Percentiles rank a stretch among this genome's conserved stretches.
Conservation (phyloP, 2,329 filamentous ascomycete genomes). For the Diaporthe citrichinensis region DNA sequence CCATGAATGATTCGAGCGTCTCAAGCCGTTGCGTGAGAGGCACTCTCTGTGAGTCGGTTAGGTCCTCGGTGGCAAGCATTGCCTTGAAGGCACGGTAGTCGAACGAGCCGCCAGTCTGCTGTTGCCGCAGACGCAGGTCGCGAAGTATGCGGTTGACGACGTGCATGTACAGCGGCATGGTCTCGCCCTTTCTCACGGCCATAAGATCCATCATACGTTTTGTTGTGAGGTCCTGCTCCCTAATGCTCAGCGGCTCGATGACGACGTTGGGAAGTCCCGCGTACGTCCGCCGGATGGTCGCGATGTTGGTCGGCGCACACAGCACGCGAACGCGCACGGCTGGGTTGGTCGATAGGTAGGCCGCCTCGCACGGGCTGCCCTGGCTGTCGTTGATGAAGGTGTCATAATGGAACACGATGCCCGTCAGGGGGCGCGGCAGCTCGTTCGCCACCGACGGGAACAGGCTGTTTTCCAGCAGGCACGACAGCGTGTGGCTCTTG, state of each 20-base stretch:
- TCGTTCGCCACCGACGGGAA: conserved; percentile 59
- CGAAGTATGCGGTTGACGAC: conserved; percentile 69
- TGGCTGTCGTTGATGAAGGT: conserved; percentile 63
- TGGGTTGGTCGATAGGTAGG: conserved; percentile 62
- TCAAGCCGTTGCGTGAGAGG: conserved; percentile 73
- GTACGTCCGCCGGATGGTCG: conserved; percentile 59
- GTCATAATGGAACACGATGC: conserved; percentile 77
- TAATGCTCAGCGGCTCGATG: conserved; percentile 61
- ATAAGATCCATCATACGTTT: conserved; percentile 72
- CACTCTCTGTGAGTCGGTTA: conserved; percentile 63
- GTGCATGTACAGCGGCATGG: conserved; percentile 70
- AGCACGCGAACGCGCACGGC: conserved; percentile 66
- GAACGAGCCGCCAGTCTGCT: conserved; percentile 55
- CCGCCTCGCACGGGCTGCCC: conserved; percentile 71
- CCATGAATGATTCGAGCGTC: conserved; percentile 75
- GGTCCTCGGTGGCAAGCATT: conserved; percentile 51
- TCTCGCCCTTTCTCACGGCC: conserved; percentile 60
- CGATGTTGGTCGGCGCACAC: conserved; percentile 67
- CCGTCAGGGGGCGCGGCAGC: conserved; percentile 67
- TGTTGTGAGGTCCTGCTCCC: conserved; percentile 61
- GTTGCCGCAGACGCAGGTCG: conserved; percentile 65
- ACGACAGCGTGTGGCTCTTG: conserved; percentile 73
- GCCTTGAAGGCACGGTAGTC: conserved; percentile 64
- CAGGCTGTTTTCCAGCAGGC: conserved; percentile 70
- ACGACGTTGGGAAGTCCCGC: conserved; percentile 56